These are phyloP conservation scores for Aspergillus conjunctus DNA, from an alignment of 495 filamentous ascomycete genomes.

Conservation along the genomic window DNA sequence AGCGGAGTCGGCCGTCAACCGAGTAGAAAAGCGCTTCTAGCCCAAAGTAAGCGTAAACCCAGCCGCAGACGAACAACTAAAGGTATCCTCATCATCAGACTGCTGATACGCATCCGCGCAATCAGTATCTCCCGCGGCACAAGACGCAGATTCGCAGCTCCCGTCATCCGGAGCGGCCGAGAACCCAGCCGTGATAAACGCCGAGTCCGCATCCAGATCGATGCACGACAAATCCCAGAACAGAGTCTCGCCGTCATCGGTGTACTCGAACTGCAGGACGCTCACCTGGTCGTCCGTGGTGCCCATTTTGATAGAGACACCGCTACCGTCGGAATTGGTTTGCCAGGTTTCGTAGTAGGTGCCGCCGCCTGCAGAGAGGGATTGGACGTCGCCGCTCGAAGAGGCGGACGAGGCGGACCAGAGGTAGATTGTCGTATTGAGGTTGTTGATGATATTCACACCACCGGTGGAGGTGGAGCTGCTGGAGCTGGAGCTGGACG, in stretches of 20 bases:
- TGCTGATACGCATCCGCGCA: slow-evolving; percentile 41
- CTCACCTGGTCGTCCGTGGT: slow-evolving; percentile 29
- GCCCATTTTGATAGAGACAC: slow-evolving; percentile 47
- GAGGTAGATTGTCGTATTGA: slow-evolving; percentile 35
- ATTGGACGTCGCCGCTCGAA: slow-evolving; percentile 29
- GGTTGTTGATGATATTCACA: slow-evolving; percentile 43
- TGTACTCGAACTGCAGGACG: slow-evolving; percentile 44
- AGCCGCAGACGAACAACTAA: slow-evolving; percentile 26
- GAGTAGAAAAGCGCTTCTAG: neutral
- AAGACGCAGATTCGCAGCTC: slow-evolving; percentile 33
- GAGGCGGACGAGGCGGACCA: slow-evolving; percentile 36
- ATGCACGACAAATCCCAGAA: slow-evolving; percentile 44
- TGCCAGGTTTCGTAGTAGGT: slow-evolving; percentile 36
- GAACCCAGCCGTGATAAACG: slow-evolving; percentile 38
- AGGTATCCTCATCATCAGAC: slow-evolving; percentile 36
- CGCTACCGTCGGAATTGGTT: slow-evolving; percentile 41
- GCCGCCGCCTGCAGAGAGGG: slow-evolving; percentile 30
- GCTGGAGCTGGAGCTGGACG: slow-evolving; percentile 14
- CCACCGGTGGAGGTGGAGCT: slow-evolving; percentile 21
- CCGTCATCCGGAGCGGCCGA: slow-evolving; percentile 32
- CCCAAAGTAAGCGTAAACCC: slow-evolving; percentile 17
- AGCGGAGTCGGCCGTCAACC: neutral
- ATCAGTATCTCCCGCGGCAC: slow-evolving; percentile 35
- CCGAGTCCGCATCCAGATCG: slow-evolving; percentile 35
- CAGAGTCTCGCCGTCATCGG: slow-evolving; percentile 23